A percentile compares a stretch with the other conserved stretches of the same genome.
These are phyloP conservation scores for Coriolopsis trogii DNA, from an alignment of 1,284 basidiomycete species.

Conservation along the genomic window DNA sequence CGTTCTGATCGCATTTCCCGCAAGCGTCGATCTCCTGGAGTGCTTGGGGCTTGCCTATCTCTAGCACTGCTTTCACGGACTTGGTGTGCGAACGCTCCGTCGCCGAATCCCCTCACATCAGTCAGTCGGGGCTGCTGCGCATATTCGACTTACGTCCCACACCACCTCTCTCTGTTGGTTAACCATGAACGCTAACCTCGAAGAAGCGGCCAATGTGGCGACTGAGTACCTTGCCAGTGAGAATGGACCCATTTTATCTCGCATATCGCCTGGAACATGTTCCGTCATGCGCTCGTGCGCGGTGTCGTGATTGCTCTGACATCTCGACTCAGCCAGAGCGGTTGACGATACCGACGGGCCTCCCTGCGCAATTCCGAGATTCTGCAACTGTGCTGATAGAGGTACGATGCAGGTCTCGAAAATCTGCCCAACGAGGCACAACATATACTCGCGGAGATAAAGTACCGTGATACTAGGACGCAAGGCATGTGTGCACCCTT, in stretches of 20 bases:
- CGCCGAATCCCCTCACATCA: background rate
- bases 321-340: background rate
- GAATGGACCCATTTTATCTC: slow-evolving; percentile 33
- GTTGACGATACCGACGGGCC: background rate
- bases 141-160: slow-evolving; percentile 1
- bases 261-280: too few species aligned
- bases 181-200: slow-evolving; percentile 45
- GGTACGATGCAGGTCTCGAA: slow-evolving; percentile 57
- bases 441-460: slow-evolving; percentile 74
- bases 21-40: slow-evolving; percentile 8
- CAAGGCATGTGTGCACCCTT: slow-evolving; percentile 46
- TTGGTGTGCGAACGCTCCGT: slow-evolving; percentile 4
- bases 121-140: background rate
- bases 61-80: slow-evolving; percentile 19
- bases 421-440: slow-evolving; percentile 77
- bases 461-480: slow-evolving; percentile 53
- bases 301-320: background rate
- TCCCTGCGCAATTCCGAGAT: background rate
- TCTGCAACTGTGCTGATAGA: background rate
- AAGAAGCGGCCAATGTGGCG: slow-evolving; percentile 72
- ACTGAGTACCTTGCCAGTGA: slow-evolving; percentile 71
- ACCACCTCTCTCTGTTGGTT: background rate
- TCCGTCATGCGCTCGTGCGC: background rate
- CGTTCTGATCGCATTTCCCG: slow-evolving; percentile 15
- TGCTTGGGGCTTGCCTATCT: slow-evolving; percentile 4